phyloP scores from a whole-genome alignment of 257 asterid genomes.

The Solanum piurae region DNA sequence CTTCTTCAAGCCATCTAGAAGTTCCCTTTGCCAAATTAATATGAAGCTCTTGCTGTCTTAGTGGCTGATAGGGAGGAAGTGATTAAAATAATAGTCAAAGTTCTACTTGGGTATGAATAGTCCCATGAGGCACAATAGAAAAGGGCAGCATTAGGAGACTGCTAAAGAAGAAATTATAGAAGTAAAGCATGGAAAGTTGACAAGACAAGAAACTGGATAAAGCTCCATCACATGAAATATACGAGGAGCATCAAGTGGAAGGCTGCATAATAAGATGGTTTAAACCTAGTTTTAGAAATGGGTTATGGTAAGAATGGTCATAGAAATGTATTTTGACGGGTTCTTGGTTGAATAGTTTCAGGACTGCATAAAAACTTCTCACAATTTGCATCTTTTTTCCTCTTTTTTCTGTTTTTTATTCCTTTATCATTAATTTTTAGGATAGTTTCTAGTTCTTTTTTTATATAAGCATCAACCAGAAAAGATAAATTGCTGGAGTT shows the following conservation, averaged over 20 bases:
- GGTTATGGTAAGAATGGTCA: not conserved
- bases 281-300: not conserved
- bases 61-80: not conserved
- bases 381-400: not conserved
- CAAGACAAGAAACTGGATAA: not conserved
- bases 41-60: not conserved
- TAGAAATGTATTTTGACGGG: not conserved
- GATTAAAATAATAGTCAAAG: not conserved
- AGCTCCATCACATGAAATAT: not conserved
- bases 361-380: not conserved
- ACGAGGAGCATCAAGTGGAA: not conserved
- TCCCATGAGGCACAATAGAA: not conserved
- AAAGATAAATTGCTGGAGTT: not conserved
- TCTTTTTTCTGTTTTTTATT: not conserved
- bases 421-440: not conserved
- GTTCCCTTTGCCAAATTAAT: not conserved
- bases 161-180: not conserved
- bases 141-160: not conserved
- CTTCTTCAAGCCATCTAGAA: not conserved
- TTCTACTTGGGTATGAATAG: not conserved
- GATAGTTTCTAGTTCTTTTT: not conserved
- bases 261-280: not conserved
- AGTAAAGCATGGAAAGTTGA: not conserved
- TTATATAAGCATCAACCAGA: not conserved
- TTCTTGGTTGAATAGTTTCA: not conserved